Percentiles rank a stretch among this genome's conserved stretches.
Evolutionary conservation across 768 basidiomycete species (phyloP).

Genomic region (Russula virescens): DNA sequence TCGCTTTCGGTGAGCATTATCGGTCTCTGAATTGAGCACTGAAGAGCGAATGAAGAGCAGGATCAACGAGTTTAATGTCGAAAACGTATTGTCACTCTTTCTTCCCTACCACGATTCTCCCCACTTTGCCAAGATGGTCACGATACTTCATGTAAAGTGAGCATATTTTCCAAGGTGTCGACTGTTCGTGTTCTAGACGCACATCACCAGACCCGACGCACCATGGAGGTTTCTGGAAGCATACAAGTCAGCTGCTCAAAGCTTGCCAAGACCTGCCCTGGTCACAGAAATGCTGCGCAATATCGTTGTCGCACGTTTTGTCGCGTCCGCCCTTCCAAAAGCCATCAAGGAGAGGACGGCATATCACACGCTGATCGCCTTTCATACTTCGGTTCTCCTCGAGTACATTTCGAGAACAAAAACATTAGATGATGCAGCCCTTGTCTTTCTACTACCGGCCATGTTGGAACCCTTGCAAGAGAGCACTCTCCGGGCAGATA

Average conservation of each 20-base stretch:
- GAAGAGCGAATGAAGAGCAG: constrained; percentile 36
- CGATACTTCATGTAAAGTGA: constrained; percentile 74
- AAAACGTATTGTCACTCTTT: constrained; percentile 71
- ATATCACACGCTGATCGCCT: constrained; percentile 68
- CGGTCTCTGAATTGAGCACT: not conserved
- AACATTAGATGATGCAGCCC: constrained; percentile 55
- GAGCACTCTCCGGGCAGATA: not conserved
- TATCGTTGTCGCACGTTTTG: constrained; percentile 65
- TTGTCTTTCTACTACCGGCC: constrained; percentile 61
- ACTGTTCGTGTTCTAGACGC: not conserved
- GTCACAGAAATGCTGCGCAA: constrained; percentile 73
- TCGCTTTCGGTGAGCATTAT: constrained; percentile 67
- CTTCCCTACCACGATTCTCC: constrained; percentile 93
- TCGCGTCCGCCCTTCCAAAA: constrained; percentile 56
- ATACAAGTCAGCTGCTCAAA: constrained; percentile 71
- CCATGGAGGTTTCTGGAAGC: constrained; percentile 64
- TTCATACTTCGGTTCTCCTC: constrained; percentile 73
- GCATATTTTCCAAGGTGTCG: constrained; percentile 25
- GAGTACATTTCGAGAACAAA: constrained; percentile 66
- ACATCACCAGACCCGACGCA: constrained; percentile 46
- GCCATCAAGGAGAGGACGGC: constrained; percentile 41
- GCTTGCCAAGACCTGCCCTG: constrained; percentile 64
- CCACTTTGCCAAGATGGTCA: constrained; percentile 89
- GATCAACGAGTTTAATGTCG: constrained; percentile 89
- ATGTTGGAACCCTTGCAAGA: constrained; percentile 50